These are phyloP conservation scores for Irpex sp. DNA, from an alignment of 1,284 basidiomycete genomes.

Conservation along the genomic window DNA sequence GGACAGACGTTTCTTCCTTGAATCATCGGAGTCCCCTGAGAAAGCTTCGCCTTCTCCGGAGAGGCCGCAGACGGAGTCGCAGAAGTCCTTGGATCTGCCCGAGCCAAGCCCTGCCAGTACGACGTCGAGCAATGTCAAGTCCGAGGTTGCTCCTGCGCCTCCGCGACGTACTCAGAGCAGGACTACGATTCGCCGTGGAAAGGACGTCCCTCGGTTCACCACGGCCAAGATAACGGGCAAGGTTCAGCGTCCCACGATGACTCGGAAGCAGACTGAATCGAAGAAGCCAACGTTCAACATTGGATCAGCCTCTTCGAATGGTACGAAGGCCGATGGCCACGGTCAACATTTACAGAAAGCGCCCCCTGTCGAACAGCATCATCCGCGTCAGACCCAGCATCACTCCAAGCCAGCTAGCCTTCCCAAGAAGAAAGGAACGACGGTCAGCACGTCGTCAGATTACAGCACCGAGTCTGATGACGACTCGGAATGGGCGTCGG, in stretches of 20 bases:
- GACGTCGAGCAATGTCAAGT: constrained; percentile 36
- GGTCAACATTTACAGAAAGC: constrained; percentile 10
- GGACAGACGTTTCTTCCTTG: constrained; percentile 42
- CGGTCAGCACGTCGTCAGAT: constrained; percentile 31
- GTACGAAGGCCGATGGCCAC: constrained; percentile 25
- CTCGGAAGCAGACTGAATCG: constrained; percentile 16
- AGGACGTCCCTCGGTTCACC: constrained; percentile 8
- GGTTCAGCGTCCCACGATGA: constrained; percentile 6
- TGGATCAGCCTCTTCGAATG: constrained; percentile 53
- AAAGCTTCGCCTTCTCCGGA: constrained; percentile 33
- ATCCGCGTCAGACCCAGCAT: constrained; percentile 8
- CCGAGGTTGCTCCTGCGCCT: constrained; percentile 15
- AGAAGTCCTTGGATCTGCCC: constrained; percentile 27
- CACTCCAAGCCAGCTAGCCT: not conserved
- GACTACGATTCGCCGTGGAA: constrained; percentile 13
- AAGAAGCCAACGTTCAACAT: constrained; percentile 49
- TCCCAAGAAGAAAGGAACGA: constrained; percentile 21
- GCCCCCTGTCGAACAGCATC: constrained; percentile 6
- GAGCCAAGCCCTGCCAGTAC: constrained; percentile 28
- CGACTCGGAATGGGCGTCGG: constrained; percentile 52
- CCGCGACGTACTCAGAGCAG: constrained; percentile 11
- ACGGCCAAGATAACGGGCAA: constrained; percentile 1
- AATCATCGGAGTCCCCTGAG: constrained; percentile 37
- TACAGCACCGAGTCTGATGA: constrained; percentile 49
- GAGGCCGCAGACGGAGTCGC: constrained; percentile 17